Percentiles rank a stretch among this genome's conserved stretches.
These are phyloP conservation scores for Exophiala aquamarina DNA, from an alignment of 2,329 filamentous ascomycete species.

Conservation along the genomic window DNA sequence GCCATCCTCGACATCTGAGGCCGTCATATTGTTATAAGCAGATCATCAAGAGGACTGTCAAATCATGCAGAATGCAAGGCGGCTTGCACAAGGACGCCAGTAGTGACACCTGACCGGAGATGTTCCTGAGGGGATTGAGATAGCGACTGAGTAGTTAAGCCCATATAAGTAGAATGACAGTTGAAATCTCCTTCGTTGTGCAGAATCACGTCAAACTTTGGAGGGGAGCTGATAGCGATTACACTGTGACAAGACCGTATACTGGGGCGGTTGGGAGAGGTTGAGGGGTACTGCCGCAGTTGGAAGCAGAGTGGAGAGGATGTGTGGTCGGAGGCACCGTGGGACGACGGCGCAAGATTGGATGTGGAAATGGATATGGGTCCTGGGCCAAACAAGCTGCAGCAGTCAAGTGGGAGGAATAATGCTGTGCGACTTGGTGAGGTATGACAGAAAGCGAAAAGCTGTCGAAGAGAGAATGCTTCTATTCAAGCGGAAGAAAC, in stretches of 20 bases:
- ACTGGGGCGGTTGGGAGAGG: too few relatives aligned
- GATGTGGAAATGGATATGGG: constrained; percentile 2
- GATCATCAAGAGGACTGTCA: constrained; percentile 20
- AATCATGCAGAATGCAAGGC: constrained; percentile 15
- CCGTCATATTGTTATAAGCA: constrained; percentile 34
- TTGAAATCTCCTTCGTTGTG: constrained; percentile 5
- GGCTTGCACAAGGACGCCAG: constrained; percentile 18
- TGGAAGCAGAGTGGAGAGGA: too few relatives aligned
- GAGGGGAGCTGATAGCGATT: too few relatives aligned
- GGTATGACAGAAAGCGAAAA: constrained; percentile 6
- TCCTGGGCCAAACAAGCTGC: constrained; percentile 1
- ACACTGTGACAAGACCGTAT: too few relatives aligned
- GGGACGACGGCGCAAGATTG: constrained; percentile 12
- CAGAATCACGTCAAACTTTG: constrained; percentile 3
- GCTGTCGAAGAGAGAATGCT: too few relatives aligned
- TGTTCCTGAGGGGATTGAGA: too few relatives aligned
- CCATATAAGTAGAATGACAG: constrained; percentile 10
- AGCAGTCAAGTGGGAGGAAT: constrained; percentile 2
- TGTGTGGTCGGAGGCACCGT: background rate
- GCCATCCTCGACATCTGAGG: constrained; percentile 37
- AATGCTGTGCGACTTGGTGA: constrained; percentile 15
- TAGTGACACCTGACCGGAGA: constrained; percentile 15
- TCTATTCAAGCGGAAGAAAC: too few relatives aligned
- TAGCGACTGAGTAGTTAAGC: background rate
- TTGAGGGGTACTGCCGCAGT: too few relatives aligned